A percentile compares a stretch with the other conserved stretches of the same genome.
These are phyloP conservation scores for Leccinum variicolor DNA, from an alignment of 768 basidiomycete genomes.

Conservation along the genomic window DNA sequence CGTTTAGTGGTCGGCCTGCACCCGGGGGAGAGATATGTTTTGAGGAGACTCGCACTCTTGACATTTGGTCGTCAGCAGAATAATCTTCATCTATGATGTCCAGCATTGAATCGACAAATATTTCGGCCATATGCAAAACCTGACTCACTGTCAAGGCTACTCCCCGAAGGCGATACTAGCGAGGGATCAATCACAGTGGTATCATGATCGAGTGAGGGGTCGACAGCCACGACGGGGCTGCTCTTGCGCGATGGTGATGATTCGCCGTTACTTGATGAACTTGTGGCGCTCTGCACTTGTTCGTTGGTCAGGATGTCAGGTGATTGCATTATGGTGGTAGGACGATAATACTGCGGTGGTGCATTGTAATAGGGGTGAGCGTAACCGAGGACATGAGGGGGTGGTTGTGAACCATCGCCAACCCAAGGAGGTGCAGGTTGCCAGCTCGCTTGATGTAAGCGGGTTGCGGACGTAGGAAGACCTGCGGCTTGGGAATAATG, in stretches of 20 bases:
- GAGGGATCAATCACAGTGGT: conserved; percentile 37
- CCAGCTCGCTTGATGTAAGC: conserved; percentile 44
- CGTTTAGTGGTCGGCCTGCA: conserved; percentile 6
- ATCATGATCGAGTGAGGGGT: conserved; percentile 23
- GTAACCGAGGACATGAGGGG: conserved; percentile 35
- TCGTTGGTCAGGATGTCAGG: conserved; percentile 13
- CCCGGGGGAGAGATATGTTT: conserved; percentile 7
- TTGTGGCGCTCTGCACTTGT: conserved; percentile 24
- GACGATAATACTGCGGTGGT: conserved; percentile 50
- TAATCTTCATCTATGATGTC: conserved; percentile 32
- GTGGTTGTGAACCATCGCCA: conserved; percentile 37
- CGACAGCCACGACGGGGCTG: conserved; percentile 25
- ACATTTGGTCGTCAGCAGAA: conserved; percentile 3
- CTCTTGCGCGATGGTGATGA: conserved; percentile 27
- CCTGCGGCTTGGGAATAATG: conserved; percentile 41
- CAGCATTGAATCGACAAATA: conserved; percentile 34
- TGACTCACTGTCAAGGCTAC: conserved; percentile 18
- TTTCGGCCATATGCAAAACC: conserved; percentile 22
- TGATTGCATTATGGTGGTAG: conserved; percentile 25
- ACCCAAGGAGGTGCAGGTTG: conserved; percentile 33
- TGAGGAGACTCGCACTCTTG: conserved; percentile 11
- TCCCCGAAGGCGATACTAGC: conserved; percentile 26
- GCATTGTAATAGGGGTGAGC: conserved; percentile 32
- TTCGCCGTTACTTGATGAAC: conserved; percentile 23
- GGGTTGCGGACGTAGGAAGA: conserved; percentile 53